Evolutionary conservation across 2,329 filamentous ascomycete species (phyloP).

Genomic region (Gnomoniopsis smithogilvyi): DNA sequence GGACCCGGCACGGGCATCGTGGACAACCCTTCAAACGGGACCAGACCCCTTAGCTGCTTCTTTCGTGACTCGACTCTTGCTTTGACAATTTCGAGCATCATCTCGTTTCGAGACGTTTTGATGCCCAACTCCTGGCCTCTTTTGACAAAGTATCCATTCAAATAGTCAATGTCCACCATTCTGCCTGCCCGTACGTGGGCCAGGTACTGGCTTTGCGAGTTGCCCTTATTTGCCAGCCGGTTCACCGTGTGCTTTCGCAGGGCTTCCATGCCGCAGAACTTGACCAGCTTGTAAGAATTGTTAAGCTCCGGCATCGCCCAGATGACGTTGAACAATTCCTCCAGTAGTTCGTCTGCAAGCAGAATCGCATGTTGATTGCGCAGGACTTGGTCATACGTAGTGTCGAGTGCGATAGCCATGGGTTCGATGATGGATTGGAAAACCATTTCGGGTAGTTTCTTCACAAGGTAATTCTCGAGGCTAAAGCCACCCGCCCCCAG

Average conservation of each 20-base stretch:
- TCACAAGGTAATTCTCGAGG: conserved; percentile 60
- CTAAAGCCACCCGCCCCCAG: conserved; percentile 59
- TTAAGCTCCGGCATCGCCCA: conserved; percentile 70
- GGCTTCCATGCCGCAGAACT: conserved; percentile 55
- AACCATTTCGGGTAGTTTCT: conserved; percentile 76
- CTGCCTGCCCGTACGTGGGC: conserved; percentile 59
- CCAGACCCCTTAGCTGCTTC: conserved; percentile 9
- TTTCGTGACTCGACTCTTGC: conserved; percentile 41
- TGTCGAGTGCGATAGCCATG: conserved; percentile 74
- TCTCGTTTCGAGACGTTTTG: conserved; percentile 67
- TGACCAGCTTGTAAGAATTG: conserved; percentile 52
- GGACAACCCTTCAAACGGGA: conserved; percentile 9
- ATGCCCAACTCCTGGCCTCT: conserved; percentile 71
- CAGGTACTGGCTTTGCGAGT: conserved; percentile 61
- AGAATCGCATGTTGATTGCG: conserved; percentile 63
- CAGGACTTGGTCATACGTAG: conserved; percentile 68
- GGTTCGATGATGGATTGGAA: conserved; percentile 77
- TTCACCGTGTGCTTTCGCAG: conserved; percentile 61
- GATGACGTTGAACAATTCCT: conserved; percentile 73
- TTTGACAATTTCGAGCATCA: conserved; percentile 70
- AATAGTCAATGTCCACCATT: conserved; percentile 74
- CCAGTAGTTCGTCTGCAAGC: conserved; percentile 67
- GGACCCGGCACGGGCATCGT: neutral
- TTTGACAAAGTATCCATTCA: conserved; percentile 83
- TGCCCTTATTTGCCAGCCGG: conserved; percentile 54